Base-by-base conservation (phyloP, 1,284 basidiomycete species). In the Malassezia caprae region DNA sequence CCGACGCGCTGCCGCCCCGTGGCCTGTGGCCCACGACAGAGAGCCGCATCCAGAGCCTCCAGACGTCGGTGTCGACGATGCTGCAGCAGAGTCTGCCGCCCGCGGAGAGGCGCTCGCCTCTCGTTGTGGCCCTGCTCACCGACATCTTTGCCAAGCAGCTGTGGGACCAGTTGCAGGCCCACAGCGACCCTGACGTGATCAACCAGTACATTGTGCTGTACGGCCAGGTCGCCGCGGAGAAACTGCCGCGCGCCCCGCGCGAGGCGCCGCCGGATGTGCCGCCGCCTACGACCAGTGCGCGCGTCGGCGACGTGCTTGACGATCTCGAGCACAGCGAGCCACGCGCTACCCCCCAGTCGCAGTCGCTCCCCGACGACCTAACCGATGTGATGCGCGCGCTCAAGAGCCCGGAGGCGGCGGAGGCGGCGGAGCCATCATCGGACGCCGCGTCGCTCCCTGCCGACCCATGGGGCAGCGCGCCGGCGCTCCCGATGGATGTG, bases 131-230 rank as follows among this genome's bases (percentile, higher is more conserved):
- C 34, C 24, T 57, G 31, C 55, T 57, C 11, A 46, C 50, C 19
- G 55, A 57, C 23, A 8, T 57, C 1, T 10, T 48, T 8, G 28
- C 55, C 10, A 57, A 52, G 51, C 49, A 57, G 34, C 15, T 43
- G 17, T 57, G 55, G 55, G 26, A 28, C 6, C 23, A 24, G 24
- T 11, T 57, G 17, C 40, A 50, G 35, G 8, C 50, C 8, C 42
- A 48, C 28, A 57, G 55, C 21, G 55, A 57, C 15, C 55, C 55
- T 2, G 50, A 57, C 30, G 45, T 52, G 26, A n/a, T 57, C 12
- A 57, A 57, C 27, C 39, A 37, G 23, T 52, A 48, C 31, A 57
- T 57, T 40, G 44, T 57, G n/a, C 17, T 40, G 31, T 57, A 52
- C 39, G 55, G 55, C 30, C 19, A 24, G 10, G 21, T n/a, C 3